Percentiles rank a stretch among this genome's conserved stretches.
phyloP scores from a whole-genome alignment of 1,284 basidiomycete species.

The Moesziomyces parantarcticus region DNA sequence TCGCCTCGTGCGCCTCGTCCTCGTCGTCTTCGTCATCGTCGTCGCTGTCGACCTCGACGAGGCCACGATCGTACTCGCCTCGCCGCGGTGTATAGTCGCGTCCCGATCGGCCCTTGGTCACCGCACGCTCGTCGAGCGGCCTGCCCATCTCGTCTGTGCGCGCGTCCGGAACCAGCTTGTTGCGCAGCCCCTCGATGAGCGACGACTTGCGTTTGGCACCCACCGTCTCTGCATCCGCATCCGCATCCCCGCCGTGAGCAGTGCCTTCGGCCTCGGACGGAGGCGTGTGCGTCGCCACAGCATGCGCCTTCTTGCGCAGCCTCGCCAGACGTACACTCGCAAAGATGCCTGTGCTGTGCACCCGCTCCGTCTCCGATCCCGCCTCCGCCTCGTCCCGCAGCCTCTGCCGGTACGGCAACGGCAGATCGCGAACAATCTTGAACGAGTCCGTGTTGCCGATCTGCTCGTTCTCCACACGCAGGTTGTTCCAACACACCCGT shows the following conservation, averaged over 20 bases:
- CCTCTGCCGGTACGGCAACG: constrained; percentile 51
- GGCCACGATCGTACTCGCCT: constrained; percentile 3
- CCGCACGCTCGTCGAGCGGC: constrained; percentile 30
- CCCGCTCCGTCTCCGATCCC: neutral
- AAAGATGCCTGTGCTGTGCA: constrained; percentile 28
- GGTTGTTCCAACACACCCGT: constrained; percentile 91
- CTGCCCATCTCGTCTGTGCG: constrained; percentile 9
- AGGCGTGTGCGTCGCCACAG: neutral
- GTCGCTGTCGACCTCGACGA: constrained; percentile 29
- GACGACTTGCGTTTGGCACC: constrained; percentile 8
- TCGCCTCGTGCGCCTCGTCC: neutral
- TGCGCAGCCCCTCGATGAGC: constrained; percentile 24
- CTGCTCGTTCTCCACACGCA: constrained; percentile 83
- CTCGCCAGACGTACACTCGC: constrained; percentile 19
- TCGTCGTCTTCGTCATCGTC: constrained; percentile 18
- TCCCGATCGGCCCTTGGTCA: constrained; percentile 32
- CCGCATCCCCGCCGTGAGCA: neutral
- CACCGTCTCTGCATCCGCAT: neutral
- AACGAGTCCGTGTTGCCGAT: constrained; percentile 69
- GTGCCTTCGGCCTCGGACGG: neutral
- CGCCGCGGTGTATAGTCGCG: constrained; percentile 33
- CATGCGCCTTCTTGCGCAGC: constrained; percentile 15
- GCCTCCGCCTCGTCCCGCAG: constrained; percentile 6
- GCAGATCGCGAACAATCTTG: constrained; percentile 59
- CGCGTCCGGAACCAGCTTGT: constrained; percentile 33